Base-by-base conservation (phyloP, 1,139 yeast species). In the Blastobotrys arbuscula region DNA sequence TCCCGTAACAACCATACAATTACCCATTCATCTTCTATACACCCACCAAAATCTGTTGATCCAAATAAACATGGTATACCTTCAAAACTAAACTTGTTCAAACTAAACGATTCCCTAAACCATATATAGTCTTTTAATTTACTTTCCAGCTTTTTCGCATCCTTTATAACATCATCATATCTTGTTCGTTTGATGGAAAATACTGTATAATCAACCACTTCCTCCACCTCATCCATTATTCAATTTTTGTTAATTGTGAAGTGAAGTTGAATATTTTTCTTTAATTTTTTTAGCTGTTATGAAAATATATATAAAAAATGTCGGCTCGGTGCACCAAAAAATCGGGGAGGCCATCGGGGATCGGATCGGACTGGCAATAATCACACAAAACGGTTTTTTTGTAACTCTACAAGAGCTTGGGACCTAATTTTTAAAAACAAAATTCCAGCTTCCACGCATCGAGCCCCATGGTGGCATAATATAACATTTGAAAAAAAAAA, bases 11-110 rank as follows among this genome's bases (percentile, higher is more conserved):
- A 45, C 20, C 68, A 66, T 1, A 73, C 63, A 7, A 79, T 55
- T 4, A 78, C 61, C 71, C 75, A 68, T 50, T 76, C 76, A 56
- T 79, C 83, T 30, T 65, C 69, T 15, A 66, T 52, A 45, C 71
- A 65, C 24, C 71, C 77, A 3, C 77, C 80, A 53, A 70, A 72
- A 3, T 57, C 62, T 12, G 77, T 59, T 30, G 68, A 68, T 0
- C 81, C 81, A 46, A 67, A 67, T 13, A 78, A 62, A 54, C 72
- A 76, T 15, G 53, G 50, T 18, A 53, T 44, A 4, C 53, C 59
- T 18, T 40, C 51, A 19, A 44, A 35, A 18, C 40, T 44, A 30
- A 42, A 45, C 7, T 39, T 34, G 30, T 39, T 44, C 26, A 58
- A 49, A 37, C 49, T 47, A 45, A 61, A 59, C 16, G 48, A 47